Conservation (phyloP, 2,329 filamentous ascomycete species). For the Penicillium oxalicum region DNA sequence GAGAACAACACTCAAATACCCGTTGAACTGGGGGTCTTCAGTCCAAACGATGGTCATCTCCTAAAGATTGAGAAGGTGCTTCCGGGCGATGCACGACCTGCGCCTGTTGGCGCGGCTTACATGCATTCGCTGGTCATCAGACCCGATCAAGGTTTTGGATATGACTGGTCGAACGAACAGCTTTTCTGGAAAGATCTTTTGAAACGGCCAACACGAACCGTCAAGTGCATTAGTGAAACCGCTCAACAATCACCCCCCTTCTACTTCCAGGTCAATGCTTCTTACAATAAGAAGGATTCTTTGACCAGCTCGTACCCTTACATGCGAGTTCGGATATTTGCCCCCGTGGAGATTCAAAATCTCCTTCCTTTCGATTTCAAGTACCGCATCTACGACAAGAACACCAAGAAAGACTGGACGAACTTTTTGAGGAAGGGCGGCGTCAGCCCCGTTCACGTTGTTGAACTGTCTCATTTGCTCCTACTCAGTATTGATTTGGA, state of each 20-base stretch:
- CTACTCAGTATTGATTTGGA: constrained; percentile 94
- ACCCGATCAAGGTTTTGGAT: constrained; percentile 93
- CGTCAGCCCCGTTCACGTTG: constrained; percentile 93
- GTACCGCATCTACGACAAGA: constrained; percentile 97
- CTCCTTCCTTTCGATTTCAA: constrained; percentile 97
- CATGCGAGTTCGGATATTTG: constrained; percentile 87
- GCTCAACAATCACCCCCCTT: constrained; percentile 74
- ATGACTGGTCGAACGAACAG: constrained; percentile 84
- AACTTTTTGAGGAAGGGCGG: constrained; percentile 97
- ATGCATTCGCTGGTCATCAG: constrained; percentile 82
- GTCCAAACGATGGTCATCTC: constrained; percentile 76
- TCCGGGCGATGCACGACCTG: constrained; percentile 81
- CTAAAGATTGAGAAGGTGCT: constrained; percentile 97
- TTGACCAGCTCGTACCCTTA: constrained; percentile 82
- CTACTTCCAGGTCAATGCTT: constrained; percentile 92
- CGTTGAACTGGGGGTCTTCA: constrained; percentile 86
- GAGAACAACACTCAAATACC: constrained; percentile 98
- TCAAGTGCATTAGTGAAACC: constrained; percentile 81
- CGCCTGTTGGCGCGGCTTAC: constrained; percentile 85
- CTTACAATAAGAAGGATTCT: constrained; percentile 76
- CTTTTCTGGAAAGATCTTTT: constrained; percentile 91
- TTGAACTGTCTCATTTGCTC: constrained; percentile 88
- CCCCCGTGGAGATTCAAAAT: constrained; percentile 90
- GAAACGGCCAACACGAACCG: constrained; percentile 73
- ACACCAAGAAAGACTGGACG: constrained; percentile 97